Base-by-base conservation (phyloP, 345 rosid genomes). In the Lumnitzera littorea region DNA sequence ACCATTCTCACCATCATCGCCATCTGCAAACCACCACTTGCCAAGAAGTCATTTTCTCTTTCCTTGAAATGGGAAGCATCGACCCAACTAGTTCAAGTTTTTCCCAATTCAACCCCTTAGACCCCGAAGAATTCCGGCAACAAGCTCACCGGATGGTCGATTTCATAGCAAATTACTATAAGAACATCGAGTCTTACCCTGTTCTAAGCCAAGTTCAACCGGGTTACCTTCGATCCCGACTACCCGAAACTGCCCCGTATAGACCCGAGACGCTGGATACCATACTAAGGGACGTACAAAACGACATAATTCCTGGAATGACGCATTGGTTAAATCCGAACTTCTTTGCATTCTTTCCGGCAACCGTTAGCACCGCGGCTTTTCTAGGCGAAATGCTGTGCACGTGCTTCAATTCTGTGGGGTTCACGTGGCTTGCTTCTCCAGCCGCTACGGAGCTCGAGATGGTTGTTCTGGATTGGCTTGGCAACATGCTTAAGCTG, bases 311-410 rank as follows among this genome's bases (percentile, higher is more conserved):
- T 12, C 85, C 83, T 0, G 81, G 83, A 13, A 65, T 81, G 64
- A 78, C 79, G 8, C 83, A 74, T 50, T 78, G 83, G 83, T 61
- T 71, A 27, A 81, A 83, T 53, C 86, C 86, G 2, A 76, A 67
- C 53, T 74, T 62, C 66, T 81, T 78, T 31, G 86, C 79, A 12
- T 81, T 52, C 57, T 76, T 72, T 53, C 71, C 77, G 3, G 71
- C 80, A 14, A 72, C 73, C 8, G 63, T 57, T 0, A 71, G 74
- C 58, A 71, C 54, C 0, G 76, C 74, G 0, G 74, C 67, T 46
- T 78, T 78, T 46, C 63, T 78, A 2, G 82, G 82, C 14, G 82
- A 78, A 63, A 78, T 71, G 79, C 47, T 74, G 59, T 74, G 79
- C 60, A 62, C 79, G 8, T 52, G 76, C 62, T 74, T 78, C 24